Conservation (phyloP, 495 filamentous ascomycete genomes). For the Penicillium arizonense region DNA sequence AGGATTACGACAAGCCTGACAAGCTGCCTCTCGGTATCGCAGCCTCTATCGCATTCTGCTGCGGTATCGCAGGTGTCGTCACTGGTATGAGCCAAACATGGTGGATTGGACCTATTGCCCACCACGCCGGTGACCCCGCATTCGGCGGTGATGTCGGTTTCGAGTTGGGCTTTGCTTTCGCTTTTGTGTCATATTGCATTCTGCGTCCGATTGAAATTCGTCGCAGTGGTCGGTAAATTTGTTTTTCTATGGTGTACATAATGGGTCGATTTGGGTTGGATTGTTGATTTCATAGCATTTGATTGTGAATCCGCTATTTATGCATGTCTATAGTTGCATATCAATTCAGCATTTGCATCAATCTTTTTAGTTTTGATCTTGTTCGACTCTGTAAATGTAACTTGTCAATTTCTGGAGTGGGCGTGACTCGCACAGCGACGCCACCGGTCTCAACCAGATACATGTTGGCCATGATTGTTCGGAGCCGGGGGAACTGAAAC, state of each 20-base stretch:
- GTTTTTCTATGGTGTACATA: conserved; percentile 10
- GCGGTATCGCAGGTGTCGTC: conserved; percentile 70
- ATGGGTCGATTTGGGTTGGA: conserved; percentile 1
- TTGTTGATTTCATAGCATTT: background rate
- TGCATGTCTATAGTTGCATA: conserved; percentile 1
- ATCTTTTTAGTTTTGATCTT: background rate
- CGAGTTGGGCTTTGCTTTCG: conserved; percentile 56
- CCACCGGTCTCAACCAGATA: no score
- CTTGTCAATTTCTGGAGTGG: no score
- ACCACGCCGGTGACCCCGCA: conserved; percentile 52
- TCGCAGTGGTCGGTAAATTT: conserved; percentile 33
- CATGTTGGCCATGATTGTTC: no score
- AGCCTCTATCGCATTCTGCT: conserved; percentile 62
- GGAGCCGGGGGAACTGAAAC: no score
- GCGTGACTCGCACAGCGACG: no score
- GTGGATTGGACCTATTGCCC: conserved; percentile 71
- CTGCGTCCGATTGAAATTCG: conserved; percentile 37
- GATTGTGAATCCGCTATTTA: background rate
- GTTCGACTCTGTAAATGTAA: background rate
- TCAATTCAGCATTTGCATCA: conserved; percentile 3
- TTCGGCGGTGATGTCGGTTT: conserved; percentile 76
- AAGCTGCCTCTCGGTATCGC: conserved; percentile 72
- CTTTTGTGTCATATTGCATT: conserved; percentile 28
- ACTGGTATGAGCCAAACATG: conserved; percentile 77
- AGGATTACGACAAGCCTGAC: conserved; percentile 56